phyloP scores from a whole-genome alignment of 306 rosid genomes.

The Quercus glauca region DNA sequence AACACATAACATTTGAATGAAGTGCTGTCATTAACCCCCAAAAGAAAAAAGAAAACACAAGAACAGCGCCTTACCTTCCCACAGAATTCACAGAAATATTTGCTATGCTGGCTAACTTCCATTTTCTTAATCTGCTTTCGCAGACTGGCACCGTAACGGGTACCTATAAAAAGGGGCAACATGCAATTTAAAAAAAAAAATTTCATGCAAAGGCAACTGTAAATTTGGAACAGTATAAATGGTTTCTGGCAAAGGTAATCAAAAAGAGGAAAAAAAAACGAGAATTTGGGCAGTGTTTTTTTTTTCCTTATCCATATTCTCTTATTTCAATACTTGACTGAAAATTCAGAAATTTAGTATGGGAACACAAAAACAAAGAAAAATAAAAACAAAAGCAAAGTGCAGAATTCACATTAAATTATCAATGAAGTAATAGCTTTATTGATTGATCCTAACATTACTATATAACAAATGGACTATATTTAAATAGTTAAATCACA shows the following conservation, averaged over 20 bases:
- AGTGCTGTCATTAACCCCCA: background rate
- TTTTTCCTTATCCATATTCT: background rate
- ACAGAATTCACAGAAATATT: conserved; percentile 82
- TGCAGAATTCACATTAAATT: background rate
- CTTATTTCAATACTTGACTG: background rate
- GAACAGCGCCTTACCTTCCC: conserved; percentile 54
- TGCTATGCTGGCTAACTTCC: conserved; percentile 95
- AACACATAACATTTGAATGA: background rate
- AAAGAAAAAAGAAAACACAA: background rate
- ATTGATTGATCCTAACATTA: background rate
- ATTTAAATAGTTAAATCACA: background rate
- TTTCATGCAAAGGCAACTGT: background rate
- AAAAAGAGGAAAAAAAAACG: background rate
- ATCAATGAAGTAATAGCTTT: background rate
- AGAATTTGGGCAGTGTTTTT: too few species aligned
- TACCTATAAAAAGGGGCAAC: conserved; percentile 38
- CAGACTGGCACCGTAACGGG: conserved; percentile 90
- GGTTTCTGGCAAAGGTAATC: too few species aligned
- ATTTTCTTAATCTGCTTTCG: conserved; percentile 94
- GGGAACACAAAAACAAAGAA: background rate
- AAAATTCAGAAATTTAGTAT: background rate
- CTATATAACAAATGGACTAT: background rate
- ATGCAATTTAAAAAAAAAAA: background rate
- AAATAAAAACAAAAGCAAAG: background rate
- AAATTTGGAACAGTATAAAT: background rate